Percentiles rank a stretch among this genome's conserved stretches.
These are phyloP conservation scores for Linnemannia exigua DNA, from an alignment of 192 early-diverging fungal species.

Conservation along the genomic window DNA sequence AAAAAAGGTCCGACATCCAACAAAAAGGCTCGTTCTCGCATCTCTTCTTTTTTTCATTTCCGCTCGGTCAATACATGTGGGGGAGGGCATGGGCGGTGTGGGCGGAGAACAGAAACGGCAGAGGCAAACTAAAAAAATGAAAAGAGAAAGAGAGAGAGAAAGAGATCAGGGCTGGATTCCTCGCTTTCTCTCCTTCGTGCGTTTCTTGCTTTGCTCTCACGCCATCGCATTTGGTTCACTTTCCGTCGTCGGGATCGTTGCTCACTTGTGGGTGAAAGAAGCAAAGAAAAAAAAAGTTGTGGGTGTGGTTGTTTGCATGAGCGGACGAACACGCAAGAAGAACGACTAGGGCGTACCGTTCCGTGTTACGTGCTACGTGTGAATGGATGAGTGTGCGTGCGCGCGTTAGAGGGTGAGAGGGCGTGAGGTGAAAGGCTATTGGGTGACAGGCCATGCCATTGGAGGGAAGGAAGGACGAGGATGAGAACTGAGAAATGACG, in stretches of 20 bases:
- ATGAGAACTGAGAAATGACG: too few species aligned
- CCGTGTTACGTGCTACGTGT: too few species aligned
- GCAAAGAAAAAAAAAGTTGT: not conserved
- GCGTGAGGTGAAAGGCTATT: too few species aligned
- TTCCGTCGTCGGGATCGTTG: constrained; percentile 5
- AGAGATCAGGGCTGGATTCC: not conserved
- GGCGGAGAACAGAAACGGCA: not conserved
- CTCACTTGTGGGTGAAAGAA: constrained; percentile 6
- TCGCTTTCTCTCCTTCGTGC: not conserved
- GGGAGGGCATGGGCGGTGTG: constrained; percentile 8
- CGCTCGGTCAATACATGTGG: constrained; percentile 15
- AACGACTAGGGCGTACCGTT: too few species aligned
- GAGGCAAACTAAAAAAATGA: not conserved
- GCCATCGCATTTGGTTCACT: not conserved
- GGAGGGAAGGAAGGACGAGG: not conserved
- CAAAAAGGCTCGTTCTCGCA: not conserved
- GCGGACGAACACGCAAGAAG: too few species aligned
- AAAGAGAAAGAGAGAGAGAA: not conserved
- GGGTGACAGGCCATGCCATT: too few species aligned
- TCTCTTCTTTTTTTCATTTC: not conserved
- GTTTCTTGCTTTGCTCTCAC: not conserved
- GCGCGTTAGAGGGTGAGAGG: not conserved
- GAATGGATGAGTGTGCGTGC: too few species aligned
- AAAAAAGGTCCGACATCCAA: not conserved
- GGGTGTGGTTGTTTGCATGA: too few species aligned